Base-by-base conservation (phyloP, 768 basidiomycete species). In the Suillus tomentosus region DNA sequence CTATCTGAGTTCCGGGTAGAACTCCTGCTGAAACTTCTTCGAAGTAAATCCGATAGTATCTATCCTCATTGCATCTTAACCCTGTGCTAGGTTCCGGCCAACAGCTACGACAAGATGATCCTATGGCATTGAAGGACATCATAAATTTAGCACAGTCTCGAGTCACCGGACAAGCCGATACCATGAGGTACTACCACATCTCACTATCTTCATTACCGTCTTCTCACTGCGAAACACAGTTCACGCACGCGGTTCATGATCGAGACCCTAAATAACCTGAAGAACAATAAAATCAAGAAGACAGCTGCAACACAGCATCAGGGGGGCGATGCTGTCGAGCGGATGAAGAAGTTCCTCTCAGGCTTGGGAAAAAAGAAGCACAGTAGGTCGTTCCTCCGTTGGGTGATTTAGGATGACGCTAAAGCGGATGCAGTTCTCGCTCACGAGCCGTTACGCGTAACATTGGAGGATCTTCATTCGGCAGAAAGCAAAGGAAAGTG, bases 191-290 rank as follows among this genome's bases (percentile, higher is more conserved):
- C 8, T 71, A 62, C n/a, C 40, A 24, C 50, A 24, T 34, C 61
- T 17, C 11, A n/a, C 48, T 14, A 19, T 11, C 40, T 24, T 27
- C 13, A 42, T 17, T 13, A 19, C 39, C 9, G 27, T 42, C 24
- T 42, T 42, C 57, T 58, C 24, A 58, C 17, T 43, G 17, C 6
- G 17, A 34, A 19, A 37, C 22, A 19, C 67, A 97, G 94, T 74
- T 95, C 95, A 5, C 90, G 97, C 50, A 91, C 94, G 13, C 86
- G 87, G 19, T 99, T 98, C 78, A 97, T 99, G 96, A 79, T 97
- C 64, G 97, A 99, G 77, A 96, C 94, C 0, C 81, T 99, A 37
- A 85, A 84, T 6, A 94, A 96, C 74, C 84, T 99, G 62, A 96
- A 96, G 74, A 96, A 95, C 73, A 96, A 96, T 78, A 95, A 92